Evolutionary conservation across 805 yeast genomes (phyloP), one percentile per base, ranked within the genome.

Genomic region (Myxozyma neotropica): DNA sequence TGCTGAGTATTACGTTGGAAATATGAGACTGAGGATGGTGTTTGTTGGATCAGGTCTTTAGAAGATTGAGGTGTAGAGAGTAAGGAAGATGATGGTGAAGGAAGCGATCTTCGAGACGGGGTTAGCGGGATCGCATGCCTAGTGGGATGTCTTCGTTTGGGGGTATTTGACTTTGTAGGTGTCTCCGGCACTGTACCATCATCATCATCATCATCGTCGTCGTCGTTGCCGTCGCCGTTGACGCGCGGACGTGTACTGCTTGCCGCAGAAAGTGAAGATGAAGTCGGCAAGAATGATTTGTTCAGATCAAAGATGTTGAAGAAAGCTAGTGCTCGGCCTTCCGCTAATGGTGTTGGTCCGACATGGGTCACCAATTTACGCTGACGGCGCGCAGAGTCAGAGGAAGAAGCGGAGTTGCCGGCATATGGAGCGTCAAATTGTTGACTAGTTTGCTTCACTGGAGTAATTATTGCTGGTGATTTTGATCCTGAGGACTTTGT

Each of bases 291-390:
- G 17, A 52, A 10, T 15, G 55, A 42, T 27, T 29, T 40, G 23
- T 36, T 48, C 21, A 48, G 35, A 27, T 31, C 46, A 7, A 48
- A 31, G n/a, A 65, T 49, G 24, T 66, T 68, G 35, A 63, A 63
- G 8, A 66, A 38, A 7, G 67, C 67, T n/a, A 66, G 39, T 7
- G 61, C 62, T 12, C 55, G 40, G 5, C 68, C 69, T 15, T 60
- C 63, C 2, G 53, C 46, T 26, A 60, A 64, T 15, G 69, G 69
- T 8, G 69, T 66, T 10, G 69, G 69, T 17, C 69, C 69, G 10
- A 66, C 47, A 17, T 40, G 47, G 4, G 62, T 48, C 8, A 55
- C 36, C 8, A 7, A 26, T 17, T 17, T 21, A 13, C 45, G 50
- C 26, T 23, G 31, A 17, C 55, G 46, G 4, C 55, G 40, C 5